Base-by-base conservation (phyloP, 768 basidiomycete genomes). In the Lanmaoa rubissima region DNA sequence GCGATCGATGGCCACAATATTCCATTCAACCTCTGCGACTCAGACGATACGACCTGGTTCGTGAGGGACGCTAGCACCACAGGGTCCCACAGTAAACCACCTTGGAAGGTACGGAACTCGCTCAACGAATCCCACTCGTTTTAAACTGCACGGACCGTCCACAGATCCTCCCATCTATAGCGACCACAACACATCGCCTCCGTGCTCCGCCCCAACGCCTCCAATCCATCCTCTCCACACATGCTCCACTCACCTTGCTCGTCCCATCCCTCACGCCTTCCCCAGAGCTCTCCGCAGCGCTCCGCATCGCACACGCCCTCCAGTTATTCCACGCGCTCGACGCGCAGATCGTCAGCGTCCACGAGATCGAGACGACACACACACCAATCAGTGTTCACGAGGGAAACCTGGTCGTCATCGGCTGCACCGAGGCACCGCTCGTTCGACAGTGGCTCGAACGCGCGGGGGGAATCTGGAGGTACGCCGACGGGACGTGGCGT, bases 291-390 rank as follows among this genome's bases (percentile, higher is more conserved):
- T 82, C 81, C 0, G 69, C 84, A 3, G 92, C 89, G 3, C 67
- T 79, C 12, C 78, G 92, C 13, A 72, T 94, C 24, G 84, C 87
- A 3, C 83, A 92, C 65, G 81, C 84, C 58, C 73, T 94, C 17
- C 72, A 82, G 34, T 64, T 82, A 0, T 92, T 87, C 70, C 87
- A 91, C 65, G 78, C 82, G 55, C 68, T 94, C 21, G 91, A 93
- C 58, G 69, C 82, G 0, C 79, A 83, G 47, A 83, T 95, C 43
- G 85, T 48, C 60, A 67, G 35, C 79, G 79, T 61, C 47, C 12
- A 48, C 41, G 69, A 72, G 39, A 21, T 61, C 59, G 61, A 59
- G 78, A 75, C 1, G 11, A 11, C 47, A 8, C 49, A 7, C 8
- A 13, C 19, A 8, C 12, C 21, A 2, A n/a, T 4, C 60, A 26